phyloP scores from a whole-genome alignment of 805 yeast genomes.

The Lipomyces yamadae region DNA sequence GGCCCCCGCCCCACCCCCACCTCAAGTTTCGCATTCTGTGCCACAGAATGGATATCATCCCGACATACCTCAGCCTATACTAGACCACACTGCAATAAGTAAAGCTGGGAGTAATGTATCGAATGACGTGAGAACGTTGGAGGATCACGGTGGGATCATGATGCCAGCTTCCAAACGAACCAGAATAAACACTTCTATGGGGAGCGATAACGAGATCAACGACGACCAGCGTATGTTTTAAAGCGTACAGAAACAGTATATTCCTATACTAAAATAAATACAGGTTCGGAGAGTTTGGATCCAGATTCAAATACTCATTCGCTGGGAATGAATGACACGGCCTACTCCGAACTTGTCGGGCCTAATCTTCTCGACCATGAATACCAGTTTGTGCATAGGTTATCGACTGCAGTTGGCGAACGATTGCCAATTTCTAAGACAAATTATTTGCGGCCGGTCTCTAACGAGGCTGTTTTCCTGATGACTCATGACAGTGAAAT shows the following conservation, averaged over 20 bases:
- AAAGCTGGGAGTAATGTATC: neutral
- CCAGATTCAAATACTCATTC: slow-evolving; percentile 36
- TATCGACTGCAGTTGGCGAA: slow-evolving; percentile 28
- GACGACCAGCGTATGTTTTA: slow-evolving; percentile 23
- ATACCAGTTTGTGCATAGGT: slow-evolving; percentile 34
- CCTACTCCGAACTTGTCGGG: slow-evolving; percentile 39
- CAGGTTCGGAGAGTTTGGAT: slow-evolving; percentile 30
- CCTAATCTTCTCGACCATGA: slow-evolving; percentile 37
- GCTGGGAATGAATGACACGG: slow-evolving; percentile 40
- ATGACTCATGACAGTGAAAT: slow-evolving; percentile 39
- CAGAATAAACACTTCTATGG: neutral
- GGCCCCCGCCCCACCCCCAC: slow-evolving; percentile 6
- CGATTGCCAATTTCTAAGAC: slow-evolving; percentile 30
- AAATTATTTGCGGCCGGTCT: slow-evolving; percentile 39
- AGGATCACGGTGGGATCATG: slow-evolving; percentile 7
- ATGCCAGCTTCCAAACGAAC: slow-evolving; percentile 1
- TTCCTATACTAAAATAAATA: neutral
- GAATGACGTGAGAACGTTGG: slow-evolving; percentile 5
- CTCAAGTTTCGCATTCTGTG: neutral
- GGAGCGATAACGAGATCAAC: slow-evolving; percentile 7
- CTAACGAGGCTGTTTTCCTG: slow-evolving; percentile 38
- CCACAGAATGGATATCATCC: neutral
- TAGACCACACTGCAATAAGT: neutral
- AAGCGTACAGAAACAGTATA: neutral
- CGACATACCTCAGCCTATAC: neutral